Evolutionary conservation across 108 stramenopile genomes (phyloP).

Genomic region (Schizochytrium sp.): DNA sequence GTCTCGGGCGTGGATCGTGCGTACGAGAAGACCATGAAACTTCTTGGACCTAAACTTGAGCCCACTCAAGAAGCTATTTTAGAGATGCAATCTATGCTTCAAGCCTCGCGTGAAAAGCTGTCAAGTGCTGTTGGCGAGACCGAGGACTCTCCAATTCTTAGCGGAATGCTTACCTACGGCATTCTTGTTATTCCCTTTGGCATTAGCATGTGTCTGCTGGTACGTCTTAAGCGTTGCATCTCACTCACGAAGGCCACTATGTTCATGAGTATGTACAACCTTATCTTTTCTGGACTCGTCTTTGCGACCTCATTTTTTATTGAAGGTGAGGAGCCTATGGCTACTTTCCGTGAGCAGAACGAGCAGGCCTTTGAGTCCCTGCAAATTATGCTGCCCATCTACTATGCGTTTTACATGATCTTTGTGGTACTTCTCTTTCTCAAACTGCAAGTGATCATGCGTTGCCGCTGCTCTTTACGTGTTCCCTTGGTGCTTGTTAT

Average conservation of each 20-base stretch:
- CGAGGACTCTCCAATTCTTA: constrained; percentile 19
- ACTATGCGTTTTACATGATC: constrained; percentile 16
- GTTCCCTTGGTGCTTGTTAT: background rate
- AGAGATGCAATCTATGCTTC: constrained; percentile 33
- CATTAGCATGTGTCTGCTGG: background rate
- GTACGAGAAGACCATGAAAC: constrained; percentile 51
- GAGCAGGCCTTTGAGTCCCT: constrained; percentile 44
- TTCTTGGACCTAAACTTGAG: constrained; percentile 33
- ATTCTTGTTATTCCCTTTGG: constrained; percentile 19
- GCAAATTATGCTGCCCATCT: constrained; percentile 51
- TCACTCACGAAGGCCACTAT: constrained; percentile 59
- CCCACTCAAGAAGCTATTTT: constrained; percentile 15
- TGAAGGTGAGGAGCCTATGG: constrained; percentile 29
- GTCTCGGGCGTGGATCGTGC: constrained; percentile 40
- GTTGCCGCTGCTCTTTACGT: constrained; percentile 14
- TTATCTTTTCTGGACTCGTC: constrained; percentile 7
- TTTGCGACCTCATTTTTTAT: constrained; percentile 49
- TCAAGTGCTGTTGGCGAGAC: constrained; percentile 30
- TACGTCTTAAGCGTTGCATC: constrained; percentile 62
- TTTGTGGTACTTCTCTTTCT: background rate
- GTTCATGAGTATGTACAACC: constrained; percentile 50
- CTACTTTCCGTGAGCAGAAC: constrained; percentile 32
- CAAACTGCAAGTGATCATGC: constrained; percentile 4
- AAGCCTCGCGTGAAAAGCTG: constrained; percentile 28
- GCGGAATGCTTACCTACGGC: constrained; percentile 54